Conservation (phyloP, 192 early-diverging fungal species). For the Funneliformis mosseae region DNA sequence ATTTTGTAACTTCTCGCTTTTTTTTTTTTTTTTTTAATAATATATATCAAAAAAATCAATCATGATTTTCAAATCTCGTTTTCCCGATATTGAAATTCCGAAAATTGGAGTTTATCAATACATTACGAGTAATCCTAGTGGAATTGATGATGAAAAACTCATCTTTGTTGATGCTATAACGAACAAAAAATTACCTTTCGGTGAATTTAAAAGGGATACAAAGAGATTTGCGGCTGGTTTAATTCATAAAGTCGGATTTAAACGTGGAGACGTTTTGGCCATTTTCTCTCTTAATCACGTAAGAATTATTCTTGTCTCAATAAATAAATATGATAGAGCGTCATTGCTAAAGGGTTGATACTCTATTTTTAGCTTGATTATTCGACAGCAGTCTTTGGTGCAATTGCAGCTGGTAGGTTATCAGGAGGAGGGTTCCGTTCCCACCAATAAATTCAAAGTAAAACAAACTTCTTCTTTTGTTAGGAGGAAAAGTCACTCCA, state of each 20-base stretch:
- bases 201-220: constrained; percentile 42
- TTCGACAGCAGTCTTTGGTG: constrained; percentile 39
- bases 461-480: constrained; percentile 10
- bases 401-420: constrained; percentile 41
- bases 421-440: constrained; percentile 25
- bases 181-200: constrained; percentile 42
- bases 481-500: constrained; percentile 69
- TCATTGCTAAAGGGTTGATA: background rate
- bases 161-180: constrained; percentile 50
- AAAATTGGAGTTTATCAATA: constrained; percentile 48
- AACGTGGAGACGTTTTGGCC: constrained; percentile 70
- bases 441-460: background rate
- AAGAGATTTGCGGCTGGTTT: constrained; percentile 52
- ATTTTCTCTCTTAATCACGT: constrained; percentile 73
- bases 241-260: constrained; percentile 54
- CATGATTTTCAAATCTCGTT: constrained; percentile 44
- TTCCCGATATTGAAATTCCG: constrained; percentile 45
- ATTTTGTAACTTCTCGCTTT: too few relatives aligned
- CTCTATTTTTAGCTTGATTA: constrained; percentile 36
- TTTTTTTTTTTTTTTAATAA: too few relatives aligned
- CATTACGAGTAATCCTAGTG: constrained; percentile 43
- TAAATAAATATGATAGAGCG: too few relatives aligned
- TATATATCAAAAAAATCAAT: too few relatives aligned
- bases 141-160: constrained; percentile 40
- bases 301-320: background rate